phyloP scores from a whole-genome alignment of 1,139 yeast species.

The Sugiyamaella novakii region DNA sequence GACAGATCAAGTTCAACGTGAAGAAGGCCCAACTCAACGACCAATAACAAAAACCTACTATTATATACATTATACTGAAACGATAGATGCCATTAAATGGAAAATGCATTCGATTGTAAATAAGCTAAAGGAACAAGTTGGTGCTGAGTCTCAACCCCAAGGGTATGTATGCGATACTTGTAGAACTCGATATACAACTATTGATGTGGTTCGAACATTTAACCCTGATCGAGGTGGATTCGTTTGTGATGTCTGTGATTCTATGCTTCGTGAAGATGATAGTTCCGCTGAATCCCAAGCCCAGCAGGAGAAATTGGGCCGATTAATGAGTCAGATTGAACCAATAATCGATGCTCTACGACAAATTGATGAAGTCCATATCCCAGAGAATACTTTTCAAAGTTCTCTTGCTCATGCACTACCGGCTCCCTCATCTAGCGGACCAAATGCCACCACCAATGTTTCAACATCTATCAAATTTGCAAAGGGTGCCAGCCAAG shows the following conservation, averaged over 20 bases:
- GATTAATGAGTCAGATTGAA: constrained; percentile 84
- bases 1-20: constrained; percentile 67
- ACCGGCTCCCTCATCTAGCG: constrained; percentile 64
- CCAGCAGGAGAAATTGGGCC: constrained; percentile 80
- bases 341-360: constrained; percentile 83
- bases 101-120: constrained; percentile 87
- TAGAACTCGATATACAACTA: constrained; percentile 72
- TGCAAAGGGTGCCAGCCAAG: constrained; percentile 21
- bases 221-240: constrained; percentile 81
- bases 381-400: constrained; percentile 89
- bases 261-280: constrained; percentile 78
- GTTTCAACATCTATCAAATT: constrained; percentile 14
- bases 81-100: constrained; percentile 96
- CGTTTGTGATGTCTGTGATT: constrained; percentile 82
- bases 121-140: constrained; percentile 75
- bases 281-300: constrained; percentile 78
- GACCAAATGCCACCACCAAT: constrained; percentile 14
- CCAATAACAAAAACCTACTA: constrained; percentile 76
- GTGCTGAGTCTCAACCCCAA: constrained; percentile 80
- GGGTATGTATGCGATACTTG: constrained; percentile 93
- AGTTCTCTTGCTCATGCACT: constrained; percentile 73
- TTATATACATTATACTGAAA: constrained; percentile 86
- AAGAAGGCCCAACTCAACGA: constrained; percentile 73
- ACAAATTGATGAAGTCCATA: constrained; percentile 78
- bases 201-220: constrained; percentile 82